Base-by-base conservation (phyloP, 805 yeast species). In the Candida fluviatilis region DNA sequence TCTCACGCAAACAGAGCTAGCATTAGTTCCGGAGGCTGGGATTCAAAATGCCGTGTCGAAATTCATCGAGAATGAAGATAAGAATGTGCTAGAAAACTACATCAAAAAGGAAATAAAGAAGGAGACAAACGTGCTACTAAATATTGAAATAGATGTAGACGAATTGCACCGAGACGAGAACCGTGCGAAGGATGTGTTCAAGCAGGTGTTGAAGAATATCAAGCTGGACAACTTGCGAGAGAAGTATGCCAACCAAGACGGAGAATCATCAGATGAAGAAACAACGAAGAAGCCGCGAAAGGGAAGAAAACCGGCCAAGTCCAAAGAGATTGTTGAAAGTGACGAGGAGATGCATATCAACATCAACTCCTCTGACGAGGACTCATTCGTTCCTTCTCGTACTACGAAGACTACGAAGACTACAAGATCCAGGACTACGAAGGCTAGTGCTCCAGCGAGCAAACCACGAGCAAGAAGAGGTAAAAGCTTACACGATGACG, bases 31-130 rank as follows among this genome's bases (percentile, higher is more conserved):
- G 0, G 91, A 85, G 46, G 59, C 66, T 8, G 95, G 93, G 0
- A 71, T 90, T 56, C 78, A 78, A 35, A 77, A 80, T 24, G 91
- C 95, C 0, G 75, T 93, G 1, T 73, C 75, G 37, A 73, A 71
- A 39, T 84, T 79, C 54, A 80, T 93, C 3, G 88, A 82, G 31
- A 87, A 85, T 47, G 96, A 89, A 42, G 96, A 90, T 55, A 85
- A 82, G 52, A 64, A 68, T 25, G 79, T 90, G 0, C 62, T 91
- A 36, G 78, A 75, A 30, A 75, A 71, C n/a, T 83, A 76, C 48
- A 73, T 84, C 17, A 75, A 75, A 31, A 55, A 60, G 18, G 87
- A 83, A 48, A 62, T 81, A 32, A 63, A 60, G 7, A 70, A 66
- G 23, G 84, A 80, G 46, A 66, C 78, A 13, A 64, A 71, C 12